These are phyloP conservation scores for Fraxinus ornus DNA, from an alignment of 305 asterid genomes.

Conservation along the genomic window DNA sequence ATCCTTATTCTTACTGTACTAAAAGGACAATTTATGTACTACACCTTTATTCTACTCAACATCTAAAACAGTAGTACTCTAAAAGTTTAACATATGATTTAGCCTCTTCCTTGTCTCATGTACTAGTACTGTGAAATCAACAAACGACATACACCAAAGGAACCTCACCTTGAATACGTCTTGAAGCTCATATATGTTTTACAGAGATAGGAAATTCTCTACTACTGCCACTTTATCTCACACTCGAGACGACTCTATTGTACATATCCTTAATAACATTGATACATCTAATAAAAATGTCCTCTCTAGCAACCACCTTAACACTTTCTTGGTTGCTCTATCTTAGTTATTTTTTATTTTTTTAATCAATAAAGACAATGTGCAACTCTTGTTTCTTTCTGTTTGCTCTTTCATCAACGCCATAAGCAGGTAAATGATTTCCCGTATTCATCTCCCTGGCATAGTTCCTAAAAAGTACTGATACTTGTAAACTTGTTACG, in stretches of 20 bases:
- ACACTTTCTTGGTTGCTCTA: not conserved
- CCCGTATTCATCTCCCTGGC: not conserved
- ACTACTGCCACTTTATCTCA: not conserved
- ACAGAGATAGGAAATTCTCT: not conserved
- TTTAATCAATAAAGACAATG: not conserved
- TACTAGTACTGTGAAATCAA: not conserved
- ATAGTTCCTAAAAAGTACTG: no score
- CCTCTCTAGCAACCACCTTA: not conserved
- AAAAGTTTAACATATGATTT: not conserved
- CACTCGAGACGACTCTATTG: not conserved
- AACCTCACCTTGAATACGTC: not conserved
- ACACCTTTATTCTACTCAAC: not conserved
- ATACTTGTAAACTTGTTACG: no score
- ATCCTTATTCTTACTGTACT: not conserved
- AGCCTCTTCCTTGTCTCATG: not conserved
- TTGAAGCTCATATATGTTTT: not conserved
- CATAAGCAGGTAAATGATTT: not conserved
- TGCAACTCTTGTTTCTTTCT: not conserved
- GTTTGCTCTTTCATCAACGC: not conserved
- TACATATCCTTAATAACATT: not conserved
- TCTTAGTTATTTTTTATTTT: not conserved
- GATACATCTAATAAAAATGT: not conserved
- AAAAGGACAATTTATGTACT: not conserved
- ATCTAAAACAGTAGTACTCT: not conserved
- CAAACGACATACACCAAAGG: not conserved